Evolutionary conservation across 305 asterid species (phyloP).

Genomic region (Fraxinus nigra): DNA sequence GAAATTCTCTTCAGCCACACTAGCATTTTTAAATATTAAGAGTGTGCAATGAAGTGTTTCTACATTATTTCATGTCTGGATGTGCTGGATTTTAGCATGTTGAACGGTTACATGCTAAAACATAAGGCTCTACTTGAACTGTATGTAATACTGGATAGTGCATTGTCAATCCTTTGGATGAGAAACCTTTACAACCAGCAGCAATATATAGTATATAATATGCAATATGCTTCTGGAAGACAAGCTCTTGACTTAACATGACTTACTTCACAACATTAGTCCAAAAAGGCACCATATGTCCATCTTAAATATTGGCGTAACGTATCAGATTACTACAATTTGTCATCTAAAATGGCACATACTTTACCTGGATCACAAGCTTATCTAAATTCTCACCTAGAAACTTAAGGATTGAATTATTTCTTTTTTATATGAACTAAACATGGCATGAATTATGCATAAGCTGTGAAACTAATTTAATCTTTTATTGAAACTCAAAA

Average conservation of each 20-base stretch:
- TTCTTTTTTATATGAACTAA: too few relatives aligned
- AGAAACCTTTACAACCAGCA: not conserved
- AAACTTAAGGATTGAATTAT: too few relatives aligned
- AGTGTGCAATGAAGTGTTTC: not conserved
- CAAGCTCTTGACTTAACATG: not conserved
- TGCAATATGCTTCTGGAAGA: not conserved
- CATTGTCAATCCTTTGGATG: not conserved
- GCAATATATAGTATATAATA: not conserved
- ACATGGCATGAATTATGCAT: too few relatives aligned
- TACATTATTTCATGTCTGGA: not conserved
- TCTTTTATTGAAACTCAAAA: too few relatives aligned
- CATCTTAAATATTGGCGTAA: not conserved
- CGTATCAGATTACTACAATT: not conserved
- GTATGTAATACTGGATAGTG: too few relatives aligned
- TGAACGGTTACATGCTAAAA: not conserved
- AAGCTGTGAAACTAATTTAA: too few relatives aligned
- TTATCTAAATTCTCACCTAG: too few relatives aligned
- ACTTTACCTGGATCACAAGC: not conserved
- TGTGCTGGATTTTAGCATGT: not conserved
- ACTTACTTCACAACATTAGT: not conserved
- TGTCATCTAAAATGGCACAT: not conserved
- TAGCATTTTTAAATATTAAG: not conserved
- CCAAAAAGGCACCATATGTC: not conserved
- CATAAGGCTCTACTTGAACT: too few relatives aligned
- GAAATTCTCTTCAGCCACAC: not conserved